phyloP scores from a whole-genome alignment of 2,329 filamentous ascomycete species.

The Byssochlamys sp. region DNA sequence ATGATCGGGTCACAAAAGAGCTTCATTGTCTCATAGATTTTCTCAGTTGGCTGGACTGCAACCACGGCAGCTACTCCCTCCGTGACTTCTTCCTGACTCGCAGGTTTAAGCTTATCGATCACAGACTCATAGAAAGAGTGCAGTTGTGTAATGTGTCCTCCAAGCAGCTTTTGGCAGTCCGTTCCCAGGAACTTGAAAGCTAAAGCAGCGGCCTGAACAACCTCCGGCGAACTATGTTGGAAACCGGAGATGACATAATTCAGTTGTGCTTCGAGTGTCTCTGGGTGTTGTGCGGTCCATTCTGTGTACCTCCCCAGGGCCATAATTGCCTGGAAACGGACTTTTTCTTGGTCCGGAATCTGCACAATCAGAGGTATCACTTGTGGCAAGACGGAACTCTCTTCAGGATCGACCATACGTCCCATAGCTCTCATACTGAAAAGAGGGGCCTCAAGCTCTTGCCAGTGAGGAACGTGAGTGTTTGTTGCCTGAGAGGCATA shows the following conservation, averaged over 20 bases:
- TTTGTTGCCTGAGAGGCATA: conserved; percentile 67
- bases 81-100: conserved; percentile 90
- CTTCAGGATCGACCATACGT: conserved; percentile 84
- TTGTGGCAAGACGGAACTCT: conserved; percentile 75
- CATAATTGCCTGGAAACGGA: conserved; percentile 98
- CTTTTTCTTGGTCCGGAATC: conserved; percentile 90
- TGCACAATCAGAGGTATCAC: conserved; percentile 89
- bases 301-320: conserved; percentile 92
- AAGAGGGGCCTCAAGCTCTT: conserved; percentile 85
- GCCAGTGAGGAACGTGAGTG: conserved; percentile 81
- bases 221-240: conserved; percentile 76
- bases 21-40: conserved; percentile 78
- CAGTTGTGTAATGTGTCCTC: conserved; percentile 71
- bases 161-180: conserved; percentile 80
- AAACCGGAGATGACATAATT: conserved; percentile 94
- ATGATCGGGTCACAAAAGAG: conserved; percentile 88
- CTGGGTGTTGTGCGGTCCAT: conserved; percentile 89
- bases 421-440: conserved; percentile 95
- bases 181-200: conserved; percentile 95
- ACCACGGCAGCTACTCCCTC: conserved; percentile 91
- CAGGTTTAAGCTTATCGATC: conserved; percentile 70
- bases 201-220: conserved; percentile 81
- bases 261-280: conserved; percentile 84
- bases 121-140: conserved; percentile 89
- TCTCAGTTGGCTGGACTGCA: conserved; percentile 68